Evolutionary conservation across 352 stramenopile species (phyloP).

Genomic region (Phytopythium ostracodes): DNA sequence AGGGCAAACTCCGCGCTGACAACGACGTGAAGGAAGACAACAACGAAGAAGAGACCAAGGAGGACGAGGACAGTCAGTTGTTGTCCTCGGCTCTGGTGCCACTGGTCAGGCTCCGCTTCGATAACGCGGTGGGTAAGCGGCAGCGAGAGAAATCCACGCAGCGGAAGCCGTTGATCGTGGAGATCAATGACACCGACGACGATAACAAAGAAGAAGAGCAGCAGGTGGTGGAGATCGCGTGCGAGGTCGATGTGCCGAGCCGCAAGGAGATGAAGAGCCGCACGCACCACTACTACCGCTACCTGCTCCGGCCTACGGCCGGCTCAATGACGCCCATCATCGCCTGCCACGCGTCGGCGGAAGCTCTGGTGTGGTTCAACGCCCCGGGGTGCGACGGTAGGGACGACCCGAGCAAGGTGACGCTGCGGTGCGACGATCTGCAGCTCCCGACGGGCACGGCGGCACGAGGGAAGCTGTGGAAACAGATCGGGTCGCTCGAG

Average conservation of each 20-base stretch:
- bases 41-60: constrained; percentile 8
- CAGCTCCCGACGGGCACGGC: constrained; percentile 23
- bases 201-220: constrained; percentile 19
- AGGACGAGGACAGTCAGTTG: constrained; percentile 5
- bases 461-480: constrained; percentile 50
- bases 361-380: constrained; percentile 33
- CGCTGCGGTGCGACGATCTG: constrained; percentile 35
- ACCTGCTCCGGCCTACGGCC: constrained; percentile 23
- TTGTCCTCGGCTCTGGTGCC: constrained; percentile 10
- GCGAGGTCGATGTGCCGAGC: constrained; percentile 33
- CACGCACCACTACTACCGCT: constrained; percentile 57
- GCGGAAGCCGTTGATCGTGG: constrained; percentile 57
- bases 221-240: constrained; percentile 29
- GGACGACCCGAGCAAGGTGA: constrained; percentile 14
- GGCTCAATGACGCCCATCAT: constrained; percentile 17
- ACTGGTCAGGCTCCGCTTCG: constrained; percentile 41
- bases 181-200: constrained; percentile 33
- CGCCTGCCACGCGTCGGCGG: constrained; percentile 24
- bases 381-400: neutral
- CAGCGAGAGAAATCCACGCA: neutral
- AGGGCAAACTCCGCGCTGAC: neutral
- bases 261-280: constrained; percentile 55
- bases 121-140: constrained; percentile 14
- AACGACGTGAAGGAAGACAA: constrained; percentile 7
- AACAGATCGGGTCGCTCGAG: constrained; percentile 66